phyloP scores from a whole-genome alignment of 768 basidiomycete genomes.

The Lyophyllum decastes region DNA sequence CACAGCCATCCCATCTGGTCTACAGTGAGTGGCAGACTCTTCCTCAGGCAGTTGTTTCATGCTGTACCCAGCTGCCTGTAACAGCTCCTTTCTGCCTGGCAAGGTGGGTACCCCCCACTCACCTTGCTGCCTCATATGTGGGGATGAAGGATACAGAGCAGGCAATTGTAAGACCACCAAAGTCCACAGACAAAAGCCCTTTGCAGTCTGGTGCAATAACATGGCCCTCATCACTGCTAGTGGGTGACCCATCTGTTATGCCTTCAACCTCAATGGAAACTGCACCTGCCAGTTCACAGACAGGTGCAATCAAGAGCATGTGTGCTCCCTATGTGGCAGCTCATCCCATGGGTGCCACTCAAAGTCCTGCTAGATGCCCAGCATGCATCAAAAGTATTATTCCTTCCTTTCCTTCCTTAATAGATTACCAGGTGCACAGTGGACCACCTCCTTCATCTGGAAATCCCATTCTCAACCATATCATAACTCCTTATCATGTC shows the following conservation, averaged over 20 bases:
- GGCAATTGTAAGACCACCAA: conserved; percentile 1
- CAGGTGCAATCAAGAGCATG: background rate
- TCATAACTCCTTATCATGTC: conserved; percentile 31
- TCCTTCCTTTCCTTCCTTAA: background rate
- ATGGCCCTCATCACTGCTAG: conserved; percentile 8
- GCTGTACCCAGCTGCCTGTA: background rate
- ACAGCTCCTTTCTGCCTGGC: conserved; percentile 9
- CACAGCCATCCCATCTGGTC: background rate
- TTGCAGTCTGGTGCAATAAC: conserved; percentile 5
- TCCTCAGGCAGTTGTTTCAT: background rate
- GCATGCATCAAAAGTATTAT: background rate
- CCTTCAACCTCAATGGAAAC: background rate
- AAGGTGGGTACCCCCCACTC: conserved; percentile 6
- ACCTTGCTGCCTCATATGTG: conserved; percentile 23
- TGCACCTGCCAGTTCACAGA: background rate
- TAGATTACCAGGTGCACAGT: background rate
- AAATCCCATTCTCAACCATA: conserved; percentile 21
- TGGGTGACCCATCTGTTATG: background rate
- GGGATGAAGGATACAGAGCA: conserved; percentile 18
- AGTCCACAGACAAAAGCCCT: conserved; percentile 8
- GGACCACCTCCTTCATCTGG: background rate
- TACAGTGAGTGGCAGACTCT: background rate
- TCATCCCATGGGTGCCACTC: conserved; percentile 8
- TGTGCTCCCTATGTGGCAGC: background rate
- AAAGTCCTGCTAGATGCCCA: conserved; percentile 13